Conservation (phyloP, 23 red algal species). For the Gracilaria domingensis region DNA sequence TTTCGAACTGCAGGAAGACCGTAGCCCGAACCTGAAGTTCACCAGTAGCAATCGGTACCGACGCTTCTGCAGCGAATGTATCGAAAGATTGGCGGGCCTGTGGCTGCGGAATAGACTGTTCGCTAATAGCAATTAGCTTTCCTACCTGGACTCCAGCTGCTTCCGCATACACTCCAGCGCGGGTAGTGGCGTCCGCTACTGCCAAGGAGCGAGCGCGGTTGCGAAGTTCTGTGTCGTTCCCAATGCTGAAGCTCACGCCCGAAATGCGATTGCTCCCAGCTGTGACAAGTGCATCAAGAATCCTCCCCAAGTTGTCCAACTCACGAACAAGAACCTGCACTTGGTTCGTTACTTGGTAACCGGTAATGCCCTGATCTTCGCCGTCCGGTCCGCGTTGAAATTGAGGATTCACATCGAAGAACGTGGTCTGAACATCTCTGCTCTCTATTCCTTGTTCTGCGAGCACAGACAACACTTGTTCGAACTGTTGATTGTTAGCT, state of each 20-base stretch:
- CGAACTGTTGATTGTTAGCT: slow-evolving; percentile 35
- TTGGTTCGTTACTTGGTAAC: slow-evolving; percentile 32
- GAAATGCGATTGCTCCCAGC: slow-evolving; percentile 45
- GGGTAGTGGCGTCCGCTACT: slow-evolving; percentile 15
- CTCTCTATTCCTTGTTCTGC: slow-evolving; percentile 25
- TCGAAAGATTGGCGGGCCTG: neutral
- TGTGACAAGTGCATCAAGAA: slow-evolving; percentile 46
- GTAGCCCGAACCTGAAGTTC: slow-evolving; percentile 25
- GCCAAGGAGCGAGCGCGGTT: slow-evolving; percentile 31
- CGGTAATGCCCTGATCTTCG: slow-evolving; percentile 19
- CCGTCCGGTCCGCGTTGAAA: neutral
- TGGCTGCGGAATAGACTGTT: neutral
- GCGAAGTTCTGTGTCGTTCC: neutral
- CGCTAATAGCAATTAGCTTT: slow-evolving; percentile 35
- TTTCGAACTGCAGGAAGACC: slow-evolving; percentile 25
- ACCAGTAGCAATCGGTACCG: slow-evolving; percentile 36
- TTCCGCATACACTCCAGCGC: slow-evolving; percentile 18
- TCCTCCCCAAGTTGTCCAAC: slow-evolving; percentile 20
- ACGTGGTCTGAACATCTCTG: slow-evolving; percentile 47
- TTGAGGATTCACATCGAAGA: slow-evolving; percentile 38
- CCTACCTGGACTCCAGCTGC: slow-evolving; percentile 33
- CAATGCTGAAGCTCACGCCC: slow-evolving; percentile 33
- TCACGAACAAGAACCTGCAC: slow-evolving; percentile 27
- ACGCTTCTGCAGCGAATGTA: neutral
- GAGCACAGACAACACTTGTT: slow-evolving; percentile 20